Evolutionary conservation across 2,329 filamentous ascomycete species (phyloP), one percentile per base, ranked within the genome.

Genomic region (Metarhizium guizhouense): DNA sequence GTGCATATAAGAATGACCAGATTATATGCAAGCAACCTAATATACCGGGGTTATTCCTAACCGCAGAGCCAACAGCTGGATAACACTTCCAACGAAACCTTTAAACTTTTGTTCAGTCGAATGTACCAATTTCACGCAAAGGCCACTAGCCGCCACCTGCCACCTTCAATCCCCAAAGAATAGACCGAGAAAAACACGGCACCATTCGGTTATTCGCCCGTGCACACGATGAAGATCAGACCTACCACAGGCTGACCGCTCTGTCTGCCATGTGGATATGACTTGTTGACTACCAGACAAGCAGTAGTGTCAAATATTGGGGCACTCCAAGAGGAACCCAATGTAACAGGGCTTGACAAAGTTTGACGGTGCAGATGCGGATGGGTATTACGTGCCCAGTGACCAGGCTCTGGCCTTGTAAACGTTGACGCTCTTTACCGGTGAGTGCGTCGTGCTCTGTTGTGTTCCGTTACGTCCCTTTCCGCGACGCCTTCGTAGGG

Each of bases 151-250:
- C 48, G 34, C 49, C 25, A 47, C 30, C 40, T 32, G 54, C 54
- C 54, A 30, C 48, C 54, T 52, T 51, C 48, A 36, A 50, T 47
- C 49, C 38, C 38, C 54, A 29, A 18, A 36, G 45, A 29, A 45
- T 47, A 48, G 34, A 16, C 38, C 25, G 25, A 30, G 30, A 18
- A 10, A 51, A 20, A 36, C 49, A 36, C 47, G 40, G 49, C 42
- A 47, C 54, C 45, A 48, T 48, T 48, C 45, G 6, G 18, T 16
- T 48, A 18, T 30, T 30, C 11, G 25, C 25, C 45, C 11, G 16
- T 20, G 18, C 42, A 6, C 42, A 16, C 16, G 18, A 45, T 16
- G 18, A 16, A 45, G 16, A 45, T 45, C 6, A 25, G n/a, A 25
- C 11, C 38, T 40, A 16, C 14, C 11, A 6, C 6, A 20, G n/a